phyloP scores from a whole-genome alignment of 116 monocot species.

The Papilionanthe hybrid region DNA sequence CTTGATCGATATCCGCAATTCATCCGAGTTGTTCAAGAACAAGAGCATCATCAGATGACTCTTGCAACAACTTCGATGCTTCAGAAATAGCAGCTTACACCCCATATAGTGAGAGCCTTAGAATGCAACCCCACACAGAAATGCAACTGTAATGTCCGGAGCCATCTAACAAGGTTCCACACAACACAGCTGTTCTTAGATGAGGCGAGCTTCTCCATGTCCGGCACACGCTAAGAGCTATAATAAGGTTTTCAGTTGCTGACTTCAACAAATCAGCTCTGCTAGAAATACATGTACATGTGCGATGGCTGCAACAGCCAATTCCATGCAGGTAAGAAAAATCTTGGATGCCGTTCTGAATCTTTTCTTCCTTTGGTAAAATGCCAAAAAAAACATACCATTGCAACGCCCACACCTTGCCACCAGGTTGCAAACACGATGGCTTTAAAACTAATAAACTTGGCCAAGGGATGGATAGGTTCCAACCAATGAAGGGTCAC shows the following conservation, averaged over 20 bases:
- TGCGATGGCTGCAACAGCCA: no score
- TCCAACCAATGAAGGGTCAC: conserved; percentile 52
- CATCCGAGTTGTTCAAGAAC: conserved; percentile 91
- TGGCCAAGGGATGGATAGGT: conserved; percentile 64
- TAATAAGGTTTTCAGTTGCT: conserved; percentile 72
- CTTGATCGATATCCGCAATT: conserved; percentile 89
- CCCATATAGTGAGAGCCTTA: conserved; percentile 90
- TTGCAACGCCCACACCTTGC: conserved; percentile 80
- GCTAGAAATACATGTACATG: no score
- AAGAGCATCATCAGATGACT: conserved; percentile 80
- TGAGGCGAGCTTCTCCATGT: conserved; percentile 95
- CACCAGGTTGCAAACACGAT: conserved; percentile 97
- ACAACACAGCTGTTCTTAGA: conserved; percentile 86
- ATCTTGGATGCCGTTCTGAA: no score
- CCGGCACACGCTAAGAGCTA: conserved; percentile 75
- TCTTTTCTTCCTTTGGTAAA: conserved; percentile 29
- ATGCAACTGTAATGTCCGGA: conserved; percentile 98
- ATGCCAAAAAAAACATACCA: conserved; percentile 67
- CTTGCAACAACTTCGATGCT: conserved; percentile 88
- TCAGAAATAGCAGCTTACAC: conserved; percentile 61
- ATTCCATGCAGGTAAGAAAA: no score
- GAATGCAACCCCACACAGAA: conserved; percentile 90
- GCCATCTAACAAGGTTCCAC: conserved; percentile 88
- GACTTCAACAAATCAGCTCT: conserved; percentile 48
- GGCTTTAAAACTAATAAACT: conserved; percentile 93